Evolutionary conservation across 192 early-diverging fungal genomes (phyloP), one percentile per base, ranked within the genome.

Genomic region (Gaertneriomyces sp.): DNA sequence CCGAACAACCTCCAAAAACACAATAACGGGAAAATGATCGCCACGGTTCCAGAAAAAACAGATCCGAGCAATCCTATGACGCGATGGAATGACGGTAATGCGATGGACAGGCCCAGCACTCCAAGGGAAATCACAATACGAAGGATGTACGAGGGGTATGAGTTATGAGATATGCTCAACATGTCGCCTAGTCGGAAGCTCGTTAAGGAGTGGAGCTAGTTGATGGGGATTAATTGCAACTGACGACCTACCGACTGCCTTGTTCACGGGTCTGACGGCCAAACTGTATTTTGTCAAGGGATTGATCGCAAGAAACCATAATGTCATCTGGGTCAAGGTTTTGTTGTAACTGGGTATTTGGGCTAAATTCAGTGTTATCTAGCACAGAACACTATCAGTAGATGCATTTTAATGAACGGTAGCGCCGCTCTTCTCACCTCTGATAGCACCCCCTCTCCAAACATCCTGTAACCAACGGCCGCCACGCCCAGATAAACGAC

Each of bases 291-390:
- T 90, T 20, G 89, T 86, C 53, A 88, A 53, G 6, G 89, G 88
- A 39, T 88, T 90, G 25, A 90, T 61, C 5, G 84, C 85, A 40
- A 89, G 77, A 5, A 90, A 67, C 52, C 72, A 81, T 52, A 90
- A 52, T 16, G 86, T 89, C 5, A 85, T 42, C 25, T 72, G 47
- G 39, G 80, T 89, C 11, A 88, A 63, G 42, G 70, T 19, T 33
- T 63, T 60, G 38, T 77, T 76, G 62, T 79, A 89, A 4, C 73
- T 74, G 5, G 83, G 75, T 25, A 85, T 78, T 17, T 38, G 20
- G n/a, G 88, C 77, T 11, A 90, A 71, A 64, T 88, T 89, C 76
- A 84, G 79, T 1, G 86, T 89, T 54, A 90, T 83, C 82, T 87
- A 70, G 19, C 67, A 60, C 44, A 45, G 45, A 14, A 20, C 16